Evolutionary conservation across 331 rosid species (phyloP).

Genomic region (Pyracantha coccinea): DNA sequence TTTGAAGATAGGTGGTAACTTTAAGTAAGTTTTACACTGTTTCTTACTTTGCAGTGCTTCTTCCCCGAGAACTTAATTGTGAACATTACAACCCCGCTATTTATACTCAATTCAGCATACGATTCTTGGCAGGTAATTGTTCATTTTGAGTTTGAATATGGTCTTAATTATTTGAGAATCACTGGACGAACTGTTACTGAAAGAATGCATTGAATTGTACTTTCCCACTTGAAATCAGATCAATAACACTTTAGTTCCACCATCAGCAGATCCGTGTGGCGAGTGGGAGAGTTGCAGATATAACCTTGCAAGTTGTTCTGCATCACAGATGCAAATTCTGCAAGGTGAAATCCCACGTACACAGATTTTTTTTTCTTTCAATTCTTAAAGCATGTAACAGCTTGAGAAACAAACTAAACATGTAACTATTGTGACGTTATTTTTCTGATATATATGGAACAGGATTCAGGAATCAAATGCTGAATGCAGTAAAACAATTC

Average conservation of each 20-base stretch:
- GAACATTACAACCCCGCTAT: slow-evolving; percentile 60
- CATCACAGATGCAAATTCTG: slow-evolving; percentile 58
- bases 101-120: slow-evolving; percentile 81
- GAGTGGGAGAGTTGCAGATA: slow-evolving; percentile 76
- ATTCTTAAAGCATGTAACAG: neutral
- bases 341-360: slow-evolving; percentile 43
- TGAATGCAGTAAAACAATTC: slow-evolving; percentile 42
- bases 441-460: slow-evolving; percentile 2
- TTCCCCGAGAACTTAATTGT: slow-evolving; percentile 78
- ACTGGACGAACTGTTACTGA: neutral
- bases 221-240: slow-evolving; percentile 42
- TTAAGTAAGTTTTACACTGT: neutral
- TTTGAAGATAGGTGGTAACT: neutral
- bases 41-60: slow-evolving; percentile 56
- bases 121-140: slow-evolving; percentile 88
- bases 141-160: neutral
- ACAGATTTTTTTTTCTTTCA: neutral
- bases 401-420: neutral
- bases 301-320: slow-evolving; percentile 55
- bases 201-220: neutral
- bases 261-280: slow-evolving; percentile 79
- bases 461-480: slow-evolving; percentile 82
- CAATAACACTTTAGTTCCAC: slow-evolving; percentile 71
- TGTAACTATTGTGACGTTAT: neutral
- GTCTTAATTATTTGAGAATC: neutral